Evolutionary conservation across 192 early-diverging fungal species (phyloP).

Genomic region (Podila epicladia): DNA sequence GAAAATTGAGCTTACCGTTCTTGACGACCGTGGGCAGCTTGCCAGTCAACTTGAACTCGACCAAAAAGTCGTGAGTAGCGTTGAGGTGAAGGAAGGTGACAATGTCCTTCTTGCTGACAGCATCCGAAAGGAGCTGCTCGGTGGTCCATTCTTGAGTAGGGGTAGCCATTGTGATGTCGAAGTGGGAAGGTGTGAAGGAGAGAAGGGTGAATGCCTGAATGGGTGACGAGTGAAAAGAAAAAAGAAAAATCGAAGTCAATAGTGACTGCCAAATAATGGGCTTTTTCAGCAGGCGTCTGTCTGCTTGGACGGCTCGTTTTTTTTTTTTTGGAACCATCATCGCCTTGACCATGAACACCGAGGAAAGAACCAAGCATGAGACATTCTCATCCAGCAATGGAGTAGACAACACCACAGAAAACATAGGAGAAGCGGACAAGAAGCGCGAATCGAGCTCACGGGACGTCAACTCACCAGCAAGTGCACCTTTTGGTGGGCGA

Average conservation of each 20-base stretch:
- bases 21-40: conserved; percentile 75
- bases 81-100: conserved; percentile 70
- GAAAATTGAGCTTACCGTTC: conserved; percentile 45
- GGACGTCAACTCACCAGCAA: conserved; percentile 33
- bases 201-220: background rate
- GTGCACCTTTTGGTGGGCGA: conserved; percentile 33
- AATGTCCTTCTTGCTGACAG: conserved; percentile 79
- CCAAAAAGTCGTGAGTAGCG: conserved; percentile 68
- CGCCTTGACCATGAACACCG: conserved; percentile 1
- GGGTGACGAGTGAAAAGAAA: background rate
- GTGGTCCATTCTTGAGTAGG: conserved; percentile 66
- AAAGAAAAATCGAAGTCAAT: conserved; percentile 28
- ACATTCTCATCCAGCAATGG: background rate
- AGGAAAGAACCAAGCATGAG: background rate
- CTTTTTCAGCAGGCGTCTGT: background rate
- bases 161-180: conserved; percentile 21
- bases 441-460: conserved; percentile 41
- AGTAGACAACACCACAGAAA: background rate
- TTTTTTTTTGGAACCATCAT: background rate
- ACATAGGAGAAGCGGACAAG: conserved; percentile 10
- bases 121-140: conserved; percentile 69
- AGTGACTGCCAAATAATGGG: conserved; percentile 24
- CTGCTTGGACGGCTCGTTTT: too few species aligned
- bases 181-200: background rate
- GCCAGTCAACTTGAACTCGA: conserved; percentile 75